Evolutionary conservation across 345 rosid genomes (phyloP), one percentile per base, ranked within the genome.

Genomic region (Corchorus olitorius): DNA sequence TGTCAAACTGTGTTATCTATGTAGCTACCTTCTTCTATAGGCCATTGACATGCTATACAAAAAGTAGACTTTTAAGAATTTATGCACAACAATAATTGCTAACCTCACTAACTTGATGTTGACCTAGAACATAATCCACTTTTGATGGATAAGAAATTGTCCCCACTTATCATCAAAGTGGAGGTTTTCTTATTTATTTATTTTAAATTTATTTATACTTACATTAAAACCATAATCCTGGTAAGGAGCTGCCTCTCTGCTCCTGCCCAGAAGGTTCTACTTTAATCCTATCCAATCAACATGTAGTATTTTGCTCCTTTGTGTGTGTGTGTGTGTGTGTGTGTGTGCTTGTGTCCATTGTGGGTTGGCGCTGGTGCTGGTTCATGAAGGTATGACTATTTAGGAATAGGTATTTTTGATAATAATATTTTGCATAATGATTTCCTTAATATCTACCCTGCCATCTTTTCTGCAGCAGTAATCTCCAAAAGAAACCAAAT

Each of bases 111-210:
- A 7, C 15, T 52, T 52, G 59, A 52, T 15, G 48, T 70, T 70
- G 74, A 70, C 61, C 33, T 14, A 49, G 37, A 43, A 9, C 58
- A 68, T 27, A 34, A 45, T 70, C 74, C 61, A 70, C 62, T 52
- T 70, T 52, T 52, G 53, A 52, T 34, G 61, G 74, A 17, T 34
- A 20, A 35, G 48, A 35, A 52, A 15, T 34, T 53, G 74, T 33
- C 48, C 3, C 15, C 60, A 33, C 56, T 22, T 70, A 17, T 35
- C 61, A 17, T 52, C 34, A 34, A 52, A 52, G 46, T 70, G 74
- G 60, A 70, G 27, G 48, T 52, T 70, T 19, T 14, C 35, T 50
- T 69, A 22, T 49, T 69, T 69, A 33, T 69, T 33, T 69, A 16
- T 69, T 50, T 2, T 39, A 39, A 39, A 39, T 39, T 39, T 39